Evolutionary conservation across 106 monocot species (phyloP), one percentile per base, ranked within the genome.

Genomic region (Alisma plantagoaquatica): DNA sequence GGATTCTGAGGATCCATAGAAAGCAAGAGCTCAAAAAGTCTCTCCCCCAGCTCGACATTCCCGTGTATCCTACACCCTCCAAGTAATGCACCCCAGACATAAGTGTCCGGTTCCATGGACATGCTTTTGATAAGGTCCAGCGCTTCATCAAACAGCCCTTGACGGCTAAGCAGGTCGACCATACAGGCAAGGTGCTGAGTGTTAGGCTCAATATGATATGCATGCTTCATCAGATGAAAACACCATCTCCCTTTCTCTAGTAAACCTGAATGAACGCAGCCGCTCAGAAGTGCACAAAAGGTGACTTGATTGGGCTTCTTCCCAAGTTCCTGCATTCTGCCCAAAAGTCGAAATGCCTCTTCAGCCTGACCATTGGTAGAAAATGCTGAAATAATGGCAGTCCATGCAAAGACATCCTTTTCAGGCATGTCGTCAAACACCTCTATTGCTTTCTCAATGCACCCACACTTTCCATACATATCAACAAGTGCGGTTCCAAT

Each of bases 401-500:
- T 78, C 77, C 77, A 78, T 23, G 77, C 51, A 42, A 64, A 31
- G 6, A 73, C 73, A 69, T 78, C 73, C 33, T 49, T 73, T 18
- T 41, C 20, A 2, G 29, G 49, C 52, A 78, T 64, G 16, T 54
- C 53, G 3, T 54, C 23, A 27, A 78, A 78, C 23, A 64, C 68
- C 46, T 72, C 63, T 2, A 47, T 7, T 50, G 77, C 72, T 42
- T 44, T 63, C 41, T 59, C 60, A 15, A 78, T 5, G 54, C 58
- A 64, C 10, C 77, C 77, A 44, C 77, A 78, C 17, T 78, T 78
- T 17, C 72, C 72, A 45, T 78, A 73, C 73, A 78, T 78, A 49
- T 78, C 73, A 3, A 78, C 31, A 17, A 78, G 45, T 15, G 77
- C 57, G 3, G 77, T 78, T 11, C 54, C 63, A 10, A 74, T 51